Base-by-base conservation (phyloP, 495 filamentous ascomycete species). In the Aspergillus sclerotiicarbonarius region DNA sequence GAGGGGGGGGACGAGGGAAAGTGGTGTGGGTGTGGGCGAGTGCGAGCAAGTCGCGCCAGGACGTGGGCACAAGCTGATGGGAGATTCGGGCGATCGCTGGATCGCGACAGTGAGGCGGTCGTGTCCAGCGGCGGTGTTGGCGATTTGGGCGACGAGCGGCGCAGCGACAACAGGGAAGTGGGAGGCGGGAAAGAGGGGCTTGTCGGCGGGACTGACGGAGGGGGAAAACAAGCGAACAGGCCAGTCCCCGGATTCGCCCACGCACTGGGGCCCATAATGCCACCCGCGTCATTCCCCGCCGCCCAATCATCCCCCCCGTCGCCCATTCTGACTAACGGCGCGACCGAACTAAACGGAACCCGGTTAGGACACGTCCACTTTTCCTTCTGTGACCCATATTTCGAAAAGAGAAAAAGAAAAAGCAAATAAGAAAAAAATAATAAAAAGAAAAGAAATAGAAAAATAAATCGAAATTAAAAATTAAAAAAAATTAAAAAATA, bases 21-120 rank as follows among this genome's bases (percentile, higher is more conserved):
- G 45, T 25, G 19, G 41, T 8, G 12, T 43, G 51, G 32, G 58
- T 47, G 57, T 20, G 18, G 41, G 44, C 9, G 48, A 56, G 57
- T 63, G 64, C 37, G 52, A 61, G 45, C n/a, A 58, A 60, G 31
- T 41, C 52, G 57, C 65, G 57, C 16, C 48, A 53, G 59, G 62
- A 48, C 62, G 62, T 65, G 62, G 60, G 48, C 65, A 59, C 60
- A 65, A 65, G 53, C 45, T 8, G 57, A 58, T 54, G 39, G 45
- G 16, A 59, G 55, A 56, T 37, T 61, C 48, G 62, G 61, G 61
- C 65, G 64, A 67, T 64, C 64, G 59, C 62, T 65, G 56, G 56
- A 60, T 67, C 56, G 64, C 53, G 61, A 62, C 59, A 67, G 65
- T 67, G 65, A 67, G 65, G 65, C 65, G 65, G 65, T 63, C 65